Conservation (phyloP, 1,139 yeast genomes). For the Scheffersomyces cryptocercus region DNA sequence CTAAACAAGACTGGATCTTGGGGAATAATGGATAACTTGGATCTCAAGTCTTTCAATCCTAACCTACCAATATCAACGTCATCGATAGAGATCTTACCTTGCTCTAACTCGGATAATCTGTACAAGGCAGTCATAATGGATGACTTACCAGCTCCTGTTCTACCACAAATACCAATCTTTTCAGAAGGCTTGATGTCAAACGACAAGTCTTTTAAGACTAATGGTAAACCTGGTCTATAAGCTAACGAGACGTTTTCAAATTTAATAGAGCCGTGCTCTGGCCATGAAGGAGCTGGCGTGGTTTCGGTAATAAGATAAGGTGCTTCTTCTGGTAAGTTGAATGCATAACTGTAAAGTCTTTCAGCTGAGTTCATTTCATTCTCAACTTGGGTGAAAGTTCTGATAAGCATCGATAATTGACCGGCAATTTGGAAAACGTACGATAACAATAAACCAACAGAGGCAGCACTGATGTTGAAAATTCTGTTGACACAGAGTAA, state of each 20-base stretch:
- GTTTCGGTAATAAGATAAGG: slow-evolving; percentile 44
- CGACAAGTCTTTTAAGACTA: slow-evolving; percentile 60
- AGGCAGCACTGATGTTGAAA: slow-evolving; percentile 61
- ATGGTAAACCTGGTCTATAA: slow-evolving; percentile 76
- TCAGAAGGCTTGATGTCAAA: slow-evolving; percentile 52
- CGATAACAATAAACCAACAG: slow-evolving; percentile 71
- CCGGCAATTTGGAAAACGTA: slow-evolving; percentile 55
- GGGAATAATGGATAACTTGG: slow-evolving; percentile 71
- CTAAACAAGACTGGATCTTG: slow-evolving; percentile 75
- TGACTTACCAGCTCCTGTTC: slow-evolving; percentile 81
- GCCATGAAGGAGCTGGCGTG: slow-evolving; percentile 53
- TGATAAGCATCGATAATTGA: slow-evolving; percentile 46
- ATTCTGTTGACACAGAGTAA: slow-evolving; percentile 64
- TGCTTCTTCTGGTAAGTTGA: slow-evolving; percentile 39
- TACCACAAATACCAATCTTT: slow-evolving; percentile 74
- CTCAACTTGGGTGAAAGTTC: slow-evolving; percentile 68
- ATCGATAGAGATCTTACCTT: slow-evolving; percentile 58
- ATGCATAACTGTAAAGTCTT: slow-evolving; percentile 71
- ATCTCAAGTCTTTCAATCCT: slow-evolving; percentile 59
- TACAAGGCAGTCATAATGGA: slow-evolving; percentile 68
- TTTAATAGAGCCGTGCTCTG: slow-evolving; percentile 47
- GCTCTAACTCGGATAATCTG: slow-evolving; percentile 56
- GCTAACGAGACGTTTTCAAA: slow-evolving; percentile 63
- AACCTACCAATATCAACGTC: slow-evolving; percentile 57
- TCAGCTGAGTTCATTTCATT: slow-evolving; percentile 88